Evolutionary conservation across 495 filamentous ascomycete species (phyloP).

Genomic region (Neurospora africana): DNA sequence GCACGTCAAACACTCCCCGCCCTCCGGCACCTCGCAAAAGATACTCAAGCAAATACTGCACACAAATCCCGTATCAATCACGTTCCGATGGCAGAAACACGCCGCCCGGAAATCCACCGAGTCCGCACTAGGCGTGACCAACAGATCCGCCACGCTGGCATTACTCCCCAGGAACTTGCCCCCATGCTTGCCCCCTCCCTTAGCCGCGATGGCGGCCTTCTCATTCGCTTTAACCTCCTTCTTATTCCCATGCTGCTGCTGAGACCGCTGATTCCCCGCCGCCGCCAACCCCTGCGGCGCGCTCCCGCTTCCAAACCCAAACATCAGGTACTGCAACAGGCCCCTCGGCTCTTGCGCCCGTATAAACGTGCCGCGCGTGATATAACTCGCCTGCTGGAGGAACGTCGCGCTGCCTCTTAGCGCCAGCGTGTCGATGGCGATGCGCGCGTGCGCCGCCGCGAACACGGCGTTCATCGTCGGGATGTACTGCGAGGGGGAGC

Average conservation of each 20-base stretch:
- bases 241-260: neutral
- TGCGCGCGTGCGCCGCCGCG: slow-evolving; percentile 72
- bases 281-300: slow-evolving; percentile 9
- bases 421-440: slow-evolving; percentile 85
- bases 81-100: slow-evolving; percentile 88
- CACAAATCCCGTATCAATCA: slow-evolving; percentile 88
- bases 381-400: slow-evolving; percentile 85
- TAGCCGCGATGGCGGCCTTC: slow-evolving; percentile 28
- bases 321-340: slow-evolving; percentile 86
- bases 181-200: slow-evolving; percentile 48
- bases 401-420: slow-evolving; percentile 77
- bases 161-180: slow-evolving; percentile 1
- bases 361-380: slow-evolving; percentile 82
- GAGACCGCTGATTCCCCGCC: neutral
- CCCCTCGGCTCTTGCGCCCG: slow-evolving; percentile 50
- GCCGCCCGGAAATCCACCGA: slow-evolving; percentile 93
- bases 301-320: slow-evolving; percentile 57
- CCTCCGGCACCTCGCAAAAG: slow-evolving; percentile 37
- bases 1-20: slow-evolving; percentile 78
- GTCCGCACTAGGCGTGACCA: slow-evolving; percentile 71
- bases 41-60: slow-evolving; percentile 92
- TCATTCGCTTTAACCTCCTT: neutral
- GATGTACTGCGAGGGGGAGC: slow-evolving; percentile 84
- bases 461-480: slow-evolving; percentile 97
- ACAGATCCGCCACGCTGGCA: slow-evolving; percentile 17